Percentiles rank a stretch among this genome's conserved stretches.
These are phyloP conservation scores for Capsicum baccatum DNA, from an alignment of 257 asterid genomes.

Conservation along the genomic window DNA sequence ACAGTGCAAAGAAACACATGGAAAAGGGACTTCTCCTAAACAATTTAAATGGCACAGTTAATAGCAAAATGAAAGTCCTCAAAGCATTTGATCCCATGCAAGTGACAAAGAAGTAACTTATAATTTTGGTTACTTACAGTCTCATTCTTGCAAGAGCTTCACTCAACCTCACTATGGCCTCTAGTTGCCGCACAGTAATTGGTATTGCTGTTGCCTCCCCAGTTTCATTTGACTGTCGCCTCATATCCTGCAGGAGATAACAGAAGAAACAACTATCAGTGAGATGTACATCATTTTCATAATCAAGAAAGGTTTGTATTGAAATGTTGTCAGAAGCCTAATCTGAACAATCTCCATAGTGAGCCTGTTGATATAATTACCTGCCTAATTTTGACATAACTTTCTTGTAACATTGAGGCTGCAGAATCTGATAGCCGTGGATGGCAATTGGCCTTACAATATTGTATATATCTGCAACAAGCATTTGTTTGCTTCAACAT, in stretches of 20 bases:
- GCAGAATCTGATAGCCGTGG: slow-evolving; percentile 97
- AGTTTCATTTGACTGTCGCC: slow-evolving; percentile 89
- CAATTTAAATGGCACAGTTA: slow-evolving; percentile 8
- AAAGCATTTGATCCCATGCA: background rate
- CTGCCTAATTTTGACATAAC: slow-evolving; percentile 93
- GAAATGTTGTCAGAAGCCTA: background rate
- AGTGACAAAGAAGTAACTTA: background rate
- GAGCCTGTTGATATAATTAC: slow-evolving; percentile 42
- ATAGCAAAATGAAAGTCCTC: background rate
- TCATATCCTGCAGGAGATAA: slow-evolving; percentile 70
- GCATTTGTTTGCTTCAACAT: slow-evolving; percentile 39
- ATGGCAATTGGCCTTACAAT: slow-evolving; percentile 80
- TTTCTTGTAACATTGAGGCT: slow-evolving; percentile 85
- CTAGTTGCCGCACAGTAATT: slow-evolving; percentile 98
- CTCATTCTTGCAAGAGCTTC: slow-evolving; percentile 95
- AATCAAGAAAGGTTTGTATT: slow-evolving; percentile 8
- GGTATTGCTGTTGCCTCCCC: slow-evolving; percentile 92
- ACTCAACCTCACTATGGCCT: slow-evolving; percentile 93
- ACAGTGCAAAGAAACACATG: background rate
- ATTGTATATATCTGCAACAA: slow-evolving; percentile 78
- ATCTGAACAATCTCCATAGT: background rate
- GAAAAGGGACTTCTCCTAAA: background rate
- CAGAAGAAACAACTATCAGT: background rate
- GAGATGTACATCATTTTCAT: slow-evolving; percentile 1
- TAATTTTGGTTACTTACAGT: slow-evolving; percentile 61